A percentile compares a stretch with the other conserved stretches of the same genome.
phyloP scores from a whole-genome alignment of 306 rosid genomes.

The Dryas octopetala region DNA sequence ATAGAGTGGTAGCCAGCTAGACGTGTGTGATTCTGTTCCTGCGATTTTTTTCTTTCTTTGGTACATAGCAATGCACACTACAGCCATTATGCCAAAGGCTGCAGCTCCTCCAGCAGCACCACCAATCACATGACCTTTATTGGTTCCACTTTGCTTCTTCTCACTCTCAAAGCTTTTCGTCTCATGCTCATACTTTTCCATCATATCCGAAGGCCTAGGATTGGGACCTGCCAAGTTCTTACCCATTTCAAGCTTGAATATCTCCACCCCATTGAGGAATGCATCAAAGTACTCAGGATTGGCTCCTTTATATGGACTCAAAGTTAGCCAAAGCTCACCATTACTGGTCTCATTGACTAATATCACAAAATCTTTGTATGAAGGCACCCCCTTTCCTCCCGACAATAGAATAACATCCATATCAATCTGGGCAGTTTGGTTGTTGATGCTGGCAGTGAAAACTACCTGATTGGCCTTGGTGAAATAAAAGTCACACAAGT shows the following conservation, averaged over 20 bases:
- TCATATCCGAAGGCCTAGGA: conserved; percentile 37
- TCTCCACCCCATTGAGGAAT: conserved; percentile 41
- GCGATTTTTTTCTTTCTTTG: conserved; percentile 35
- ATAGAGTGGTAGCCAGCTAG: conserved; percentile 51
- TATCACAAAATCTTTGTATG: conserved; percentile 34
- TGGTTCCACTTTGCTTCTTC: neutral
- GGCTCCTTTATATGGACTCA: conserved; percentile 27
- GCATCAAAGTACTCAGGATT: conserved; percentile 39
- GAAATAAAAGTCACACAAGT: conserved; percentile 40
- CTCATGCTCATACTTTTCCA: conserved; percentile 31
- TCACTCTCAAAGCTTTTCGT: conserved; percentile 20
- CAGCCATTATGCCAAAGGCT: conserved; percentile 41
- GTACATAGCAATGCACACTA: conserved; percentile 44
- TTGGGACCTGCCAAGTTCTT: conserved; percentile 47
- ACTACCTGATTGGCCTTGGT: conserved; percentile 38
- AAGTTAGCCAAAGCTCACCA: conserved; percentile 41
- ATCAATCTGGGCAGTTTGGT: conserved; percentile 33
- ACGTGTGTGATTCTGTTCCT: conserved; percentile 41
- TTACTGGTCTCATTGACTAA: conserved; percentile 2
- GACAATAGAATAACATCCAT: conserved; percentile 45
- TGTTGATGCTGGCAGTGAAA: conserved; percentile 41
- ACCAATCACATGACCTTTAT: conserved; percentile 38
- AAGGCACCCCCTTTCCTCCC: conserved; percentile 35
- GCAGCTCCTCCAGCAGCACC: conserved; percentile 60
- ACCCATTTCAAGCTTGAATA: conserved; percentile 38